Conservation (phyloP, 208 protist genomes). For the Blechomonas ayalai region DNA sequence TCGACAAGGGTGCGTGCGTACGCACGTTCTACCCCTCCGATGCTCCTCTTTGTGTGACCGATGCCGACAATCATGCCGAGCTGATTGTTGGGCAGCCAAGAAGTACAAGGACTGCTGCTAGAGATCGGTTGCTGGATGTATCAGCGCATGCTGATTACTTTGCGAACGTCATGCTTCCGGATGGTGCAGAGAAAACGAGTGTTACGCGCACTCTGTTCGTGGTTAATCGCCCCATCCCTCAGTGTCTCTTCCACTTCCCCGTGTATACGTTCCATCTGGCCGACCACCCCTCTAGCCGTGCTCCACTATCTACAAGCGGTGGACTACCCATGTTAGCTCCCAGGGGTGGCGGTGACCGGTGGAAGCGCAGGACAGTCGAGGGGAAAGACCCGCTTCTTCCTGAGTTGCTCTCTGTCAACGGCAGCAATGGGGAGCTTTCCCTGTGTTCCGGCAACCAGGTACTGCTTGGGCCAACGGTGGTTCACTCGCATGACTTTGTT, state of each 20-base stretch:
- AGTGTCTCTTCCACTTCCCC: constrained; percentile 26
- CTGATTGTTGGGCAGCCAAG: too few relatives aligned
- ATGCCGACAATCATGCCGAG: background rate
- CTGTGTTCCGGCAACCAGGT: constrained; percentile 24
- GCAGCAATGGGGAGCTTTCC: constrained; percentile 12
- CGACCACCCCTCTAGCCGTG: background rate
- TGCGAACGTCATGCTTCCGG: constrained; percentile 74
- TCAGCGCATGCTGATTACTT: constrained; percentile 41
- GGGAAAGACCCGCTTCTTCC: constrained; percentile 12
- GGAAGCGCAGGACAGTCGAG: constrained; percentile 14
- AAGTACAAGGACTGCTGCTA: too few relatives aligned
- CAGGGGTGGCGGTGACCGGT: too few relatives aligned
- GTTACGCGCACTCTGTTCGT: constrained; percentile 60
- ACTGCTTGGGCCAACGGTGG: too few relatives aligned
- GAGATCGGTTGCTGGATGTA: background rate
- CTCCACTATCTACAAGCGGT: too few relatives aligned
- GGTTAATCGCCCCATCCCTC: constrained; percentile 34
- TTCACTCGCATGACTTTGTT: too few relatives aligned
- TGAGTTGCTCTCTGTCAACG: constrained; percentile 32
- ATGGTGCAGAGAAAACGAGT: constrained; percentile 60
- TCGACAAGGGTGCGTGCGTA: constrained; percentile 58
- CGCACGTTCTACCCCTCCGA: constrained; percentile 43
- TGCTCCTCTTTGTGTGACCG: background rate
- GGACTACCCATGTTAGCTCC: too few relatives aligned
- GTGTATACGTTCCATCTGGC: constrained; percentile 33